phyloP scores from a whole-genome alignment of 164 flowering plant species.

The Amborella trichopoda region DNA sequence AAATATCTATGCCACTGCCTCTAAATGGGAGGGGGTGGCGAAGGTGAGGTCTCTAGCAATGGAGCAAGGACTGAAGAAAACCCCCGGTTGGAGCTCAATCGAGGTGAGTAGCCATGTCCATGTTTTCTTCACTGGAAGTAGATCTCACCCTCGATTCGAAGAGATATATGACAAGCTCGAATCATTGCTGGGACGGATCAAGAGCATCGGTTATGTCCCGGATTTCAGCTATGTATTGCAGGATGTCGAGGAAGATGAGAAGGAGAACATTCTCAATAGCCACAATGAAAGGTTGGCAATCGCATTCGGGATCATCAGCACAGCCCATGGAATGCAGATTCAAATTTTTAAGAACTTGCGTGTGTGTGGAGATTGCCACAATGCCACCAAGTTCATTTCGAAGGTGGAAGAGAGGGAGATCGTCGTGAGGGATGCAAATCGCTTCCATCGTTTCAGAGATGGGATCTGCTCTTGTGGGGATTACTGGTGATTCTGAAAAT shows the following conservation, averaged over 20 bases:
- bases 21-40: conserved; percentile 52
- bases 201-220: conserved; percentile 50
- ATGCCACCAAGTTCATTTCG: conserved; percentile 38
- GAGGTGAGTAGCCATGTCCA: conserved; percentile 33
- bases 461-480: conserved; percentile 50
- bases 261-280: conserved; percentile 41
- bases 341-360: conserved; percentile 50
- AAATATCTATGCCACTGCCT: conserved; percentile 47
- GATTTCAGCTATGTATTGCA: conserved; percentile 58
- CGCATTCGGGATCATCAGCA: conserved; percentile 42
- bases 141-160: conserved; percentile 32
- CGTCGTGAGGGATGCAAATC: conserved; percentile 47
- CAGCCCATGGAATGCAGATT: conserved; percentile 33
- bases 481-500: conserved; percentile 28
- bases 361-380: conserved; percentile 63
- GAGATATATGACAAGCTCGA: conserved; percentile 35
- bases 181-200: conserved; percentile 31
- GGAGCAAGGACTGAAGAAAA: conserved; percentile 49
- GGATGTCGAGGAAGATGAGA: conserved; percentile 71
- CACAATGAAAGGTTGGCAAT: conserved; percentile 67
- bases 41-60: conserved; percentile 42
- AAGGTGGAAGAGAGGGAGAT: conserved; percentile 39
- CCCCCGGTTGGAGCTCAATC: conserved; percentile 73
- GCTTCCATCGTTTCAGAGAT: conserved; percentile 47
- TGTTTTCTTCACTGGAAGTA: conserved; percentile 53